Evolutionary conservation across 345 rosid genomes (phyloP), one percentile per base, ranked within the genome.

Genomic region (Salix viminalis): DNA sequence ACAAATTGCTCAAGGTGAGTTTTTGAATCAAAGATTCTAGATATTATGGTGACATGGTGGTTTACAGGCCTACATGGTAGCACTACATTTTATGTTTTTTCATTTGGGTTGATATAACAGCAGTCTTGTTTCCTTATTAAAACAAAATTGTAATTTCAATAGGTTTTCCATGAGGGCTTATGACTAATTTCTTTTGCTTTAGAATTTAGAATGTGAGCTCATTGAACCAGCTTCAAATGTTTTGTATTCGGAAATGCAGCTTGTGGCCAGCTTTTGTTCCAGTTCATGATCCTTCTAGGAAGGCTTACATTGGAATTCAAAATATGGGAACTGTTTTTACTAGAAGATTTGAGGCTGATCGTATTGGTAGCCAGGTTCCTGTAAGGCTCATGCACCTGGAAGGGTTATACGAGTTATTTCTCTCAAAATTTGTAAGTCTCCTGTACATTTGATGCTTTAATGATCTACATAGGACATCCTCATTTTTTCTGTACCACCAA

Each of bases 181-280:
- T 58, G 23, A 58, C 28, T n/a, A 58, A 41, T 68, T 18, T 26
- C 34, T 68, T 12, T 74, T 65, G 42, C 60, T 4, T 65, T 12
- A 66, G 30, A 52, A 12, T 36, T 34, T 69, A 56, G 6, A 28
- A 70, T 58, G 70, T 60, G 65, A 73, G 71, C 36, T 54, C 67
- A 65, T 69, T 68, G 62, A 65, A 48, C 32, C 54, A 65, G 44
- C 26, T 34, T 67, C 41, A 54, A 65, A 65, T 71, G 32, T 39
- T 14, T 70, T 79, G 65, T 21, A 26, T 12, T 70, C 23, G 75
- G 79, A 72, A 67, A 26, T 86, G 83, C 88, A 94, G 99, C 87
- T 85, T 88, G 84, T 94, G 95, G 97, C 95, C 99, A 67, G 97
- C 91, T 75, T 94, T 96, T 90, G 98, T 96, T 75, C 97, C 99